Evolutionary conservation across 176 grass and related monocot genomes (phyloP).

Genomic region (Cenchrus fungigraminus): DNA sequence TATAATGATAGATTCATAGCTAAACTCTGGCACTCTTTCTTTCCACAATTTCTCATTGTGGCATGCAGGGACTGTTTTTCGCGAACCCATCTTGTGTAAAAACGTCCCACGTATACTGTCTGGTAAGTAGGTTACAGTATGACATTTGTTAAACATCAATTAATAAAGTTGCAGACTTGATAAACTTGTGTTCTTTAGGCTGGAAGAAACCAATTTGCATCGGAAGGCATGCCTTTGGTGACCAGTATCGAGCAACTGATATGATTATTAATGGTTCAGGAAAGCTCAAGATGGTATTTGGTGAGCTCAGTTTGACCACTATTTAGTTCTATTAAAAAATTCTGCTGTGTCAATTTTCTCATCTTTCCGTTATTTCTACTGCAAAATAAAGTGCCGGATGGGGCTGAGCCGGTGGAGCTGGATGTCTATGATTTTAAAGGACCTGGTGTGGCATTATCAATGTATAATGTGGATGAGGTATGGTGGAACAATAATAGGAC

Average conservation of each 20-base stretch:
- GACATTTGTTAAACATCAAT: not conserved
- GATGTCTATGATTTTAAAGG: slow-evolving; percentile 94
- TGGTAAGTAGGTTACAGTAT: slow-evolving; percentile 60
- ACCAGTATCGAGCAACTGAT: slow-evolving; percentile 96
- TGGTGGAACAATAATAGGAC: not conserved
- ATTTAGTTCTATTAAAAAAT: not conserved
- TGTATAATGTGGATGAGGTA: slow-evolving; percentile 99
- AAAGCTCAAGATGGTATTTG: slow-evolving; percentile 96
- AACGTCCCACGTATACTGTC: slow-evolving; percentile 78
- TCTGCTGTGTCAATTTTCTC: slow-evolving; percentile 2
- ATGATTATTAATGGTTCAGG: slow-evolving; percentile 82
- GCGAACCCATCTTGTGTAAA: slow-evolving; percentile 89
- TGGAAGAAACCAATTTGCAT: slow-evolving; percentile 99
- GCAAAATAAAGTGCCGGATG: slow-evolving; percentile 68
- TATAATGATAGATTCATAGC: not conserved
- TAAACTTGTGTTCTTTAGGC: slow-evolving; percentile 42
- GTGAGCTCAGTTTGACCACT: slow-evolving; percentile 52
- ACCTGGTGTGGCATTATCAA: slow-evolving; percentile 80
- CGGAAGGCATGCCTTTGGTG: slow-evolving; percentile 96
- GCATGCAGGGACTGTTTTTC: slow-evolving; percentile 89
- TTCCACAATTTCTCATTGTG: slow-evolving; percentile 12
- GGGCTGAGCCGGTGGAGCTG: slow-evolving; percentile 69
- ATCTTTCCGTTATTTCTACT: slow-evolving; percentile 34
- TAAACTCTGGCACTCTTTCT: not conserved
- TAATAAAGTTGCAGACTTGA: slow-evolving; percentile 5